Evolutionary conservation across 1,284 basidiomycete genomes (phyloP), one percentile per base, ranked within the genome.

Genomic region (Cerrena zonata): DNA sequence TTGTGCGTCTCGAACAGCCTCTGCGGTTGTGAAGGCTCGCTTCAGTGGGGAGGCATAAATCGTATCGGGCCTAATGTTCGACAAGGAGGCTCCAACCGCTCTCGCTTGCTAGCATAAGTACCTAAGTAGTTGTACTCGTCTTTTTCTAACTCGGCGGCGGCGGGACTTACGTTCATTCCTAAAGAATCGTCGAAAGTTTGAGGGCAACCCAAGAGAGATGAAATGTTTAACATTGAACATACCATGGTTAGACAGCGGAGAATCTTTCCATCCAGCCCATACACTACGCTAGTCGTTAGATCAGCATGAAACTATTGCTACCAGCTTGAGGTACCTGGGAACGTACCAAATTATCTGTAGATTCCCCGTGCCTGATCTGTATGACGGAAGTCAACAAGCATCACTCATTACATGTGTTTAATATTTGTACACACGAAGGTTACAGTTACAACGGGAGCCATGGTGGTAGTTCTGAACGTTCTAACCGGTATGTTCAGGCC

Each of bases 61-160:
- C 18, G 78, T 78, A 39, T 78, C 73, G 56, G 94, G 75, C 7
- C 62, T 74, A 12, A 72, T 79, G 25, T 70, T 60, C n/a, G 79
- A 69, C 27, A 92, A 78, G 21, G 80, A 79, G 45, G 74, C 68
- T 0, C 82, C 91, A 2, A 91, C 71, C 0, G 90, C 89, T 59
- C 78, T 80, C 2, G 92, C 91, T 87, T 94, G 92, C 87, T 91
- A 58, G n/a, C n/a, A n/a, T n/a, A n/a, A n/a, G n/a, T n/a, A n/a
- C n/a, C n/a, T n/a, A n/a, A n/a, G n/a, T n/a, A 41, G n/a, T 18
- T 39, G 44, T 18, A 13, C 39, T 11, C 23, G 19, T 18, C 7
- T 23, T 37, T 78, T n/a, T n/a, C n/a, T n/a, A n/a, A n/a, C n/a
- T n/a, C n/a, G n/a, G n/a, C n/a, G n/a, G n/a, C n/a, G n/a, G n/a